Percentiles rank a stretch among this genome's conserved stretches.
These are phyloP conservation scores for Sugiyamaella qingdaonensis DNA, from an alignment of 805 yeast genomes.

Conservation along the genomic window DNA sequence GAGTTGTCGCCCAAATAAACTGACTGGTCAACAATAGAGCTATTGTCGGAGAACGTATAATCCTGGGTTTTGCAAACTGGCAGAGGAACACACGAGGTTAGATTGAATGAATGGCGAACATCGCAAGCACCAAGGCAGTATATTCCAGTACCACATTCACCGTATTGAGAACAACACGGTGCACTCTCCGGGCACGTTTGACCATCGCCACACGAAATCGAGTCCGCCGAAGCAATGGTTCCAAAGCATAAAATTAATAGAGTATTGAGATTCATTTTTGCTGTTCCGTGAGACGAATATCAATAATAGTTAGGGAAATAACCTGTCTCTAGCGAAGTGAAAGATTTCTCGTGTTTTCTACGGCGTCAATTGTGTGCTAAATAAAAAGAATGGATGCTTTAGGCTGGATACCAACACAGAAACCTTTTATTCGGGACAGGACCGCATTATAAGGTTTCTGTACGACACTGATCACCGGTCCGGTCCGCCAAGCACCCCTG, in stretches of 20 bases:
- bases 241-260: background rate
- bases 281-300: background rate
- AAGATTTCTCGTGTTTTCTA: too few species aligned
- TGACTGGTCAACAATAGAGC: conserved; percentile 34
- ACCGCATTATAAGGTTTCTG: background rate
- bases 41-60: conserved; percentile 29
- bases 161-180: conserved; percentile 89
- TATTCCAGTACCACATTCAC: conserved; percentile 73
- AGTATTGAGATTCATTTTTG: background rate
- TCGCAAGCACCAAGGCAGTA: conserved; percentile 87
- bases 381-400: background rate
- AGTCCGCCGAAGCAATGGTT: conserved; percentile 22
- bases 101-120: conserved; percentile 59
- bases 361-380: background rate
- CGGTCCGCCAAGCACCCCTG: too few species aligned
- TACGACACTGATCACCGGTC: background rate
- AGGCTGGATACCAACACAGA: background rate
- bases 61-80: conserved; percentile 58
- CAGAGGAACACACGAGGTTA: conserved; percentile 77
- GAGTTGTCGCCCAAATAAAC: conserved; percentile 70
- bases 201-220: conserved; percentile 47
- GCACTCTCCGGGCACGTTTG: conserved; percentile 62
- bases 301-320: background rate
- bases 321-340: too few species aligned
- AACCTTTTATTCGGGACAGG: background rate